Conservation (phyloP, 2,329 filamentous ascomycete species). For the Penicillium palitans region DNA sequence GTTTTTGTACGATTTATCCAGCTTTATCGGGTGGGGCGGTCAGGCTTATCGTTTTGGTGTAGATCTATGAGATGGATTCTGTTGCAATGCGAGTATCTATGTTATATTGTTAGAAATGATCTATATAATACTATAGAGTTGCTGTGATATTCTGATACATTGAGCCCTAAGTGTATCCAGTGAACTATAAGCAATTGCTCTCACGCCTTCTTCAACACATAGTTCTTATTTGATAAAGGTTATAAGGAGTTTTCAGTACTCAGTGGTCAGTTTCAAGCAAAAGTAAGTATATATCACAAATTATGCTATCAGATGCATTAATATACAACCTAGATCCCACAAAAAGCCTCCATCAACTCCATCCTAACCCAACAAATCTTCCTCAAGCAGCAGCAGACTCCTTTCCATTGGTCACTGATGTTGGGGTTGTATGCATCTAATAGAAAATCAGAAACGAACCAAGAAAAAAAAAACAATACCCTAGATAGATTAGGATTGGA, state of each 20-base stretch:
- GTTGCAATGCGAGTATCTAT: background rate
- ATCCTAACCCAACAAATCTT: background rate
- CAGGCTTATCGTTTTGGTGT: constrained; percentile 14
- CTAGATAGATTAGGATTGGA: background rate
- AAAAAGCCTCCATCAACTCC: background rate
- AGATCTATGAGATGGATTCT: background rate
- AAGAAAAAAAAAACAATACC: background rate
- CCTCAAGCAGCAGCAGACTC: background rate
- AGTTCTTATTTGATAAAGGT: background rate
- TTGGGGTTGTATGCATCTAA: constrained; percentile 31
- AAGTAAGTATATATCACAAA: background rate
- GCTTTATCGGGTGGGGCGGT: constrained; percentile 17
- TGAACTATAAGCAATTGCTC: background rate
- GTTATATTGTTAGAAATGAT: background rate
- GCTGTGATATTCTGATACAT: background rate
- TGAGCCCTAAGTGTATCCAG: background rate
- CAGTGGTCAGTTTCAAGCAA: background rate
- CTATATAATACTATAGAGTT: background rate
- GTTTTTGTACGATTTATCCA: background rate
- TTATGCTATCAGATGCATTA: background rate
- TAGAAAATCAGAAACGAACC: constrained; percentile 7
- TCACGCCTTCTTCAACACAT: background rate
- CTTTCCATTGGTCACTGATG: constrained; percentile 10
- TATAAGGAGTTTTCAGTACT: background rate
- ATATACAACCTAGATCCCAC: background rate